phyloP scores from a whole-genome alignment of 805 yeast genomes.

The Brettanomyces anomalus region DNA sequence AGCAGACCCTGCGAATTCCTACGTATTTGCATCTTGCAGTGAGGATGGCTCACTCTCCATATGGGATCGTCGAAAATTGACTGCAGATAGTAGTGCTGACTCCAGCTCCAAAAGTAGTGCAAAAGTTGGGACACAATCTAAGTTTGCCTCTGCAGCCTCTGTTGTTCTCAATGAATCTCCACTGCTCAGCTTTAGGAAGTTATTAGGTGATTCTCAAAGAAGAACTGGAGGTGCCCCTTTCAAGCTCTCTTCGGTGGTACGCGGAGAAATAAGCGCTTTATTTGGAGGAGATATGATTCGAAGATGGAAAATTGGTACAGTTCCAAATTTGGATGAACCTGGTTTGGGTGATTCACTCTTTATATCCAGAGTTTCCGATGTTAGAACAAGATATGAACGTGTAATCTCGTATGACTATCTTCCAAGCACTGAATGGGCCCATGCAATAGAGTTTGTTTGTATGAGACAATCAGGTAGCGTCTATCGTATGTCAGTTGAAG shows the following conservation, averaged over 20 bases:
- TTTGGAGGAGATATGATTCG: constrained; percentile 47
- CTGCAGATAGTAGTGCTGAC: constrained; percentile 6
- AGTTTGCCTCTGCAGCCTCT: constrained; percentile 41
- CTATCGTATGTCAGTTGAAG: constrained; percentile 66
- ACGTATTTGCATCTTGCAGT: constrained; percentile 63
- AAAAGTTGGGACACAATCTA: constrained; percentile 8
- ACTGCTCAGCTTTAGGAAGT: constrained; percentile 48
- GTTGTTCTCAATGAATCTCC: constrained; percentile 56
- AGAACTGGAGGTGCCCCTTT: constrained; percentile 75
- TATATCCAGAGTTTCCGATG: constrained; percentile 69
- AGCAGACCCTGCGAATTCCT: constrained; percentile 58
- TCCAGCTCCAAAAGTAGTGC: not conserved
- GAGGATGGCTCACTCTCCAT: constrained; percentile 81
- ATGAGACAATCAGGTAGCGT: constrained; percentile 88
- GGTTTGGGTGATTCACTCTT: constrained; percentile 48
- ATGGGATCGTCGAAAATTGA: constrained; percentile 68
- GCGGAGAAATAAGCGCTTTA: constrained; percentile 49
- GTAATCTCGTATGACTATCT: constrained; percentile 82
- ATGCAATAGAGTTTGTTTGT: constrained; percentile 64
- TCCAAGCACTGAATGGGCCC: constrained; percentile 38
- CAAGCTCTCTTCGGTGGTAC: constrained; percentile 17
- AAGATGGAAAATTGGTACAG: constrained; percentile 12
- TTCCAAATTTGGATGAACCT: constrained; percentile 6
- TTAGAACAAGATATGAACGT: constrained; percentile 66
- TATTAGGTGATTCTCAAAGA: constrained; percentile 63